Conservation (phyloP, 805 yeast genomes). For the Jamesozyma rosinii region DNA sequence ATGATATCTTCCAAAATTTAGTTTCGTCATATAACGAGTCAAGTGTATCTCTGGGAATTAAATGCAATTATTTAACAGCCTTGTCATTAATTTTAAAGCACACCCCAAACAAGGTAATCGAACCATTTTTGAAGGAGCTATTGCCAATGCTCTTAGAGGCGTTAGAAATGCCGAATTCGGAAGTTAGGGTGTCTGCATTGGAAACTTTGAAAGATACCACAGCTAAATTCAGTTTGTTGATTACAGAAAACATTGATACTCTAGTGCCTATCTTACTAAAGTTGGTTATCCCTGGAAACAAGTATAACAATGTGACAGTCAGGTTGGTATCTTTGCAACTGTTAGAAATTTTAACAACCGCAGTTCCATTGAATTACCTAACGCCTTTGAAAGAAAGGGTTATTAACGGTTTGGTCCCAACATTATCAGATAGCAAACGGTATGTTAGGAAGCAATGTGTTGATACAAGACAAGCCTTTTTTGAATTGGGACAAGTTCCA, state of each 20-base stretch:
- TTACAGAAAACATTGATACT: constrained; percentile 45
- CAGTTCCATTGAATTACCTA: constrained; percentile 35
- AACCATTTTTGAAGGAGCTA: constrained; percentile 53
- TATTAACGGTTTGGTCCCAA: constrained; percentile 38
- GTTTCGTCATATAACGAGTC: constrained; percentile 37
- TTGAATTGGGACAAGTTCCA: constrained; percentile 40
- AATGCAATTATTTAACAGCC: constrained; percentile 52
- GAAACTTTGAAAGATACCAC: constrained; percentile 49
- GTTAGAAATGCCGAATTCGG: constrained; percentile 37
- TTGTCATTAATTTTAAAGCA: constrained; percentile 59
- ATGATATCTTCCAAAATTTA: constrained; percentile 46
- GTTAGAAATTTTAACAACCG: constrained; percentile 38
- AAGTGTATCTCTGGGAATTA: constrained; percentile 19
- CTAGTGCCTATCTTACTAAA: constrained; percentile 48
- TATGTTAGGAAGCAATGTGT: constrained; percentile 66
- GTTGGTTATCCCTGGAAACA: constrained; percentile 14
- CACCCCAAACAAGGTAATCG: constrained; percentile 51
- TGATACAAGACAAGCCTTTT: constrained; percentile 70
- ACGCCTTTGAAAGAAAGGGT: constrained; percentile 45
- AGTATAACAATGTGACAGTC: constrained; percentile 38
- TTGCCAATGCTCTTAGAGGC: constrained; percentile 68
- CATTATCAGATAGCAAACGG: constrained; percentile 68
- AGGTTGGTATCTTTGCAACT: constrained; percentile 51
- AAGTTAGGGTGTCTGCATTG: constrained; percentile 52
- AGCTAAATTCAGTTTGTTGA: constrained; percentile 44